Percentiles rank a stretch among this genome's conserved stretches.
phyloP scores from a whole-genome alignment of 352 stramenopile species.

The Achlya hypogyna region DNA sequence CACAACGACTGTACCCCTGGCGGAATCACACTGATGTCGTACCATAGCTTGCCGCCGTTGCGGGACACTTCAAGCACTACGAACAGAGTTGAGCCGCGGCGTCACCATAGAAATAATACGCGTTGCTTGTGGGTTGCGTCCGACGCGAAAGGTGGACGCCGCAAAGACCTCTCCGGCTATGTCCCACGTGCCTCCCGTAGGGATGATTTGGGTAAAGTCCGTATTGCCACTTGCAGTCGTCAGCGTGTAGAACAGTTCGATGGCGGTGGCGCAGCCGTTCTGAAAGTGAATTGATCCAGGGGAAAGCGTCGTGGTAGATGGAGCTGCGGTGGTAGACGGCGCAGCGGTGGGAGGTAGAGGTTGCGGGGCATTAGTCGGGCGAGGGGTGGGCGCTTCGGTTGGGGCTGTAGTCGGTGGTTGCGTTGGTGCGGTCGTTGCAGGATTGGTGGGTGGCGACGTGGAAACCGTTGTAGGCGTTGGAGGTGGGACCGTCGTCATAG shows the following conservation, averaged over 20 bases:
- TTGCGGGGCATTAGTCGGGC: not conserved
- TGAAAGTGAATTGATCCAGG: not conserved
- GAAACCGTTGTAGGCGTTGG: not conserved
- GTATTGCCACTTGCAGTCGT: not conserved
- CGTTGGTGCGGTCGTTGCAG: not conserved
- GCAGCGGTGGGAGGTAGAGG: not conserved
- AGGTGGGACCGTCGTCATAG: not conserved
- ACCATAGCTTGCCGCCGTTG: slow-evolving; percentile 23
- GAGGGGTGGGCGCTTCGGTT: not conserved
- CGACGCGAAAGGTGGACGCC: not conserved
- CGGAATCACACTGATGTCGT: slow-evolving; percentile 30
- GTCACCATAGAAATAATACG: not conserved
- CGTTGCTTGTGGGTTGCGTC: not conserved
- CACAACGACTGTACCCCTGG: not conserved
- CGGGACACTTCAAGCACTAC: slow-evolving; percentile 27
- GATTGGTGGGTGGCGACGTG: not conserved
- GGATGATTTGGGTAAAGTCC: not conserved
- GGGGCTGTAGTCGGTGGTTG: not conserved
- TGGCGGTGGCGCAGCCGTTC: not conserved
- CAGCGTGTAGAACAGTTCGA: not conserved
- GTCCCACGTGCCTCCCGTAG: not conserved
- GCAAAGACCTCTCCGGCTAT: not conserved
- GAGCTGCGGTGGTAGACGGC: not conserved
- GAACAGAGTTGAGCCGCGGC: not conserved
- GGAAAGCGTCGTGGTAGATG: not conserved